Evolutionary conservation across 2,329 filamentous ascomycete species (phyloP).

Genomic region (Calonectria pseudoreteaudii): DNA sequence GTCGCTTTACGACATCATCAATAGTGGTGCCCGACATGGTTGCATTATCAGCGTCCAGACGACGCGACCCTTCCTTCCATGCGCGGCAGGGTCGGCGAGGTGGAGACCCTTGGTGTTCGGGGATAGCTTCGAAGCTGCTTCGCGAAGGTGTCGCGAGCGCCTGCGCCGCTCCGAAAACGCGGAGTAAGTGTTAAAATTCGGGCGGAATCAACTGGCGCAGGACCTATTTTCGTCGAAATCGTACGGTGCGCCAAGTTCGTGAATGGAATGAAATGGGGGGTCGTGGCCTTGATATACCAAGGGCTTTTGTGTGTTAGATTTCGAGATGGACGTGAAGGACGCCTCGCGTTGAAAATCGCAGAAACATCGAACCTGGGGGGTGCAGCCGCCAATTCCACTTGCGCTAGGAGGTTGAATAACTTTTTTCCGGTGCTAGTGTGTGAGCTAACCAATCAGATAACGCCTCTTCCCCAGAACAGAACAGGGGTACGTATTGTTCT

Average conservation of each 20-base stretch:
- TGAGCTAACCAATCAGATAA: slow-evolving; percentile 2
- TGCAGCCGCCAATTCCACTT: slow-evolving; percentile 54
- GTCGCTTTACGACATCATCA: slow-evolving; percentile 72
- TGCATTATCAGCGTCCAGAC: slow-evolving; percentile 59
- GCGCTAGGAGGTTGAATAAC: slow-evolving; percentile 54
- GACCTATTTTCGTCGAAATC: slow-evolving; percentile 5
- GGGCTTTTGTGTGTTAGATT: slow-evolving; percentile 23
- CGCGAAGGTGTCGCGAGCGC: slow-evolving; percentile 40
- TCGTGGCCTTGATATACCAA: slow-evolving; percentile 12
- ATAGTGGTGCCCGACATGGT: slow-evolving; percentile 71
- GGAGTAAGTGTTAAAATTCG: background rate
- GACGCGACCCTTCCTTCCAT: slow-evolving; percentile 52
- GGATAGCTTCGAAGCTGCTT: slow-evolving; percentile 34
- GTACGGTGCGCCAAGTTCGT: slow-evolving; percentile 14
- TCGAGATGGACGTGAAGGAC: slow-evolving; percentile 38
- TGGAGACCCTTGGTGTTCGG: slow-evolving; percentile 31
- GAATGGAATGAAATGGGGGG: slow-evolving; percentile 16
- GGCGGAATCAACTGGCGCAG: background rate
- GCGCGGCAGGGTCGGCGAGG: slow-evolving; percentile 40
- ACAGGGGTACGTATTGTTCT: background rate
- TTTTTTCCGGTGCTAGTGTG: slow-evolving; percentile 47
- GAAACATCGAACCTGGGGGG: slow-evolving; percentile 53
- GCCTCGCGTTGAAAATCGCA: slow-evolving; percentile 55
- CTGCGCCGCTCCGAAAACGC: slow-evolving; percentile 16
- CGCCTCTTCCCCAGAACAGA: slow-evolving; percentile 6